Evolutionary conservation across 768 basidiomycete genomes (phyloP), one percentile per base, ranked within the genome.

Genomic region (Suillus subalutaceus): DNA sequence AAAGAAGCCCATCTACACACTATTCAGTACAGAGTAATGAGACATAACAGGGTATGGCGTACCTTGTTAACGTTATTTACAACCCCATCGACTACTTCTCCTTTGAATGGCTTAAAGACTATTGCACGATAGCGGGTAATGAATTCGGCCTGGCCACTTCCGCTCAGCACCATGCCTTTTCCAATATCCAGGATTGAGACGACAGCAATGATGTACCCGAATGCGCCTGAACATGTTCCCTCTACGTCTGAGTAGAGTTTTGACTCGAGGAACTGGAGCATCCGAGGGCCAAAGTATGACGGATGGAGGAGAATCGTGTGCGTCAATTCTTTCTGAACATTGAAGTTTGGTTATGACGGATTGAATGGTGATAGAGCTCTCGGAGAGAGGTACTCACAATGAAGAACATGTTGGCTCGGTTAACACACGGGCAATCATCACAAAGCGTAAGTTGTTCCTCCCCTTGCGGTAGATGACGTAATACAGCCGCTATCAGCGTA

Each of bases 41-140:
- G 30, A 23, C 10, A 23, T 1, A 26, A 55, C 7, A 23, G 46
- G 37, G 50, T 4, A 12, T 38, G 7, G 64, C 89, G 72, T 70
- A 95, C 97, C 86, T 97, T 97, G 77, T 90, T 96, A 43, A 99
- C 97, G 67, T 93, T 96, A 72, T 90, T 91, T 20, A 99, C 97
- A 4, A 96, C 90, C 0, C 95, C 97, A 76, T 99, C 97, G 20
- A 99, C 93, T 5, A 98, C 97, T 76, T 99, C 97, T 12, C 96
- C 96, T 78, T 98, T 97, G 86, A 99, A 99, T n/a, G 97, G 97
- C 79, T 98, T 96, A 86, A 97, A 98, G 23, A 99, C 97, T 69
- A 99, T 95, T 7, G 97, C 97, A 35, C 92, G 89, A 79, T 99
- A 99, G 63, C 91, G 84, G 26, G 95, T 94, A 69, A 94, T 86